Evolutionary conservation across 2,329 filamentous ascomycete genomes (phyloP), one percentile per base, ranked within the genome.

Genomic region (Aureobasidium leucospermi): DNA sequence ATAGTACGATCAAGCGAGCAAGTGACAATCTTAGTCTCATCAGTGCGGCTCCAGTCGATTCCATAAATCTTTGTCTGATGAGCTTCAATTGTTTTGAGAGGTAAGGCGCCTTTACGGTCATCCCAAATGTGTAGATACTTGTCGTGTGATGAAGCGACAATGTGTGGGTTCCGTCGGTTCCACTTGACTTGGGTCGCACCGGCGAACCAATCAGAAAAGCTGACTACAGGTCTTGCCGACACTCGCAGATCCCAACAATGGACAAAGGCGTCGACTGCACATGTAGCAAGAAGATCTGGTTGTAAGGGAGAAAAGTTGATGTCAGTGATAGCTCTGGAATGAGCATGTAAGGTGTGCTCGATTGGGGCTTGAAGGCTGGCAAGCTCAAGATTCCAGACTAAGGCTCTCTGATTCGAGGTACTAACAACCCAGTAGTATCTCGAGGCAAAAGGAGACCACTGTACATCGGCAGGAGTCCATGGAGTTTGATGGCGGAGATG

Each of bases 221-320:
- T 90, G 59, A 92, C 79, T 9, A 84, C 88, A 7, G 90, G 89
- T 64, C 87, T 83, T 43, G 81, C 80, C 0, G 90, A 86, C 53
- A 82, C 81, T 38, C 92, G 84, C 47, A 96, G 76, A 74, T 96
- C 92, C 90, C 93, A 96, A 67, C 86, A 90, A 71, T 96, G 90
- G 8, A 96, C 89, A 68, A 91, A 96, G 53, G 91, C 94, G 73
- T 96, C 92, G 32, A 96, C 89, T 3, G 90, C 89, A 71, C 91
- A 96, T 0, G 93, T 96, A 9, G 91, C 89, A 15, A 96, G 82
- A 45, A 92, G 79, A 69, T 96, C 92, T 0, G 91, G 90, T 69
- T 96, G 89, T 66, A 96, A 90, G 5, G 92, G 91, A 0, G 90
- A 96, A 73, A 96, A 96, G 72, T 96, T 96, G 72, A 96, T 91